Conservation (phyloP, 192 early-diverging fungal genomes). For the Coemansia sp. region DNA sequence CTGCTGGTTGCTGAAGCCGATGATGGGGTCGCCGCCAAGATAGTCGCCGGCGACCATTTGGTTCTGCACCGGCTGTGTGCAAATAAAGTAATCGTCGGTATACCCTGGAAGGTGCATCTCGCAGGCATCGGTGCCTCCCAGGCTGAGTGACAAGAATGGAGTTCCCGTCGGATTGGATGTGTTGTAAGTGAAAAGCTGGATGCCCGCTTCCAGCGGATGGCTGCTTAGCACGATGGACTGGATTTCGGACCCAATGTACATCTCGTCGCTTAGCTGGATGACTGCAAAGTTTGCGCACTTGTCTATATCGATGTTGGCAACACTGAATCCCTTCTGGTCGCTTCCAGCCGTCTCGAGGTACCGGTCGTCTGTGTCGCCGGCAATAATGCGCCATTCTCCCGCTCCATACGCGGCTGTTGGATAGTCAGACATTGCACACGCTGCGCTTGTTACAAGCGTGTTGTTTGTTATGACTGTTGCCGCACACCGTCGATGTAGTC, state of each 20-base stretch:
- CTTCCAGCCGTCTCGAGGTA: conserved; percentile 14
- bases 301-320: conserved; percentile 29
- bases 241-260: conserved; percentile 20
- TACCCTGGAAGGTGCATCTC: conserved; percentile 22
- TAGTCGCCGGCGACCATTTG: conserved; percentile 37
- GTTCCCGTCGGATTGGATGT: conserved; percentile 18
- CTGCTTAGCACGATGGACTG: conserved; percentile 31
- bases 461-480: conserved; percentile 41
- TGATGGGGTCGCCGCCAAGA: conserved; percentile 48
- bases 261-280: conserved; percentile 22
- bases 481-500: conserved; percentile 35
- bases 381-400: conserved; percentile 35
- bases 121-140: conserved; percentile 22
- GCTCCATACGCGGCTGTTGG: conserved; percentile 21
- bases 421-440: conserved; percentile 29
- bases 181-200: conserved; percentile 29
- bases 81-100: conserved; percentile 16
- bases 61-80: conserved; percentile 36
- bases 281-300: conserved; percentile 36
- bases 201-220: not conserved
- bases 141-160: conserved; percentile 29
- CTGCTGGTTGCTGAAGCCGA: conserved; percentile 30
- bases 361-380: conserved; percentile 22
- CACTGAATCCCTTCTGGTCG: conserved; percentile 6
- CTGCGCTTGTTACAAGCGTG: conserved; percentile 43